Conservation (phyloP, 345 rosid species). For the Salix purpurea region DNA sequence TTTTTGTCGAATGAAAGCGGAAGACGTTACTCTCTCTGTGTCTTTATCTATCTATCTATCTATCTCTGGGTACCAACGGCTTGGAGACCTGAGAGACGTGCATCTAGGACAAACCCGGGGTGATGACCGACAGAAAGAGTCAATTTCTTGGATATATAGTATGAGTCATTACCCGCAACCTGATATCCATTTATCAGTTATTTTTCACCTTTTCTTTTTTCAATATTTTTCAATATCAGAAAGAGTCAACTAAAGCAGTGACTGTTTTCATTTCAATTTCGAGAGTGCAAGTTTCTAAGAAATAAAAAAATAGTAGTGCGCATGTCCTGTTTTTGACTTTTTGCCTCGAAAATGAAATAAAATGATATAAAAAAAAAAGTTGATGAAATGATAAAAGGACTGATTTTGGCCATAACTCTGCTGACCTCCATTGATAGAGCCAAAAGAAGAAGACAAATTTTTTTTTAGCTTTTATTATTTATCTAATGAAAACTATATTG, state of each 20-base stretch:
- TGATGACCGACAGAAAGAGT: background rate
- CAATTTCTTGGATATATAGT: background rate
- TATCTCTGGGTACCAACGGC: background rate
- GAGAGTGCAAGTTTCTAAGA: background rate
- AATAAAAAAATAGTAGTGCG: no score
- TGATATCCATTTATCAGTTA: background rate
- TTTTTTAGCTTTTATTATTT: no score
- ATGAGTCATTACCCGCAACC: slow-evolving; percentile 2
- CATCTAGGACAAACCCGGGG: background rate
- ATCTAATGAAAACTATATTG: no score
- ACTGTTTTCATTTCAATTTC: background rate
- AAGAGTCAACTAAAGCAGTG: background rate
- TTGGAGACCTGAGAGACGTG: background rate
- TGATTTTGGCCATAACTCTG: no score
- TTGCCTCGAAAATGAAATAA: background rate
- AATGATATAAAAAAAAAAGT: no score
- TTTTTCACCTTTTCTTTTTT: background rate
- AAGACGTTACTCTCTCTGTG: background rate
- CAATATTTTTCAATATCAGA: background rate
- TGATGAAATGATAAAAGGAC: background rate
- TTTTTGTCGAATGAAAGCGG: no score
- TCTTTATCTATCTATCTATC: no score
- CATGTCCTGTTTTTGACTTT: no score
- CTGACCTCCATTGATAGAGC: no score
- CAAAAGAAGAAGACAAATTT: no score